A percentile compares a stretch with the other conserved stretches of the same genome.
phyloP scores from a whole-genome alignment of 768 basidiomycete species.

The Cyathus striatus region DNA sequence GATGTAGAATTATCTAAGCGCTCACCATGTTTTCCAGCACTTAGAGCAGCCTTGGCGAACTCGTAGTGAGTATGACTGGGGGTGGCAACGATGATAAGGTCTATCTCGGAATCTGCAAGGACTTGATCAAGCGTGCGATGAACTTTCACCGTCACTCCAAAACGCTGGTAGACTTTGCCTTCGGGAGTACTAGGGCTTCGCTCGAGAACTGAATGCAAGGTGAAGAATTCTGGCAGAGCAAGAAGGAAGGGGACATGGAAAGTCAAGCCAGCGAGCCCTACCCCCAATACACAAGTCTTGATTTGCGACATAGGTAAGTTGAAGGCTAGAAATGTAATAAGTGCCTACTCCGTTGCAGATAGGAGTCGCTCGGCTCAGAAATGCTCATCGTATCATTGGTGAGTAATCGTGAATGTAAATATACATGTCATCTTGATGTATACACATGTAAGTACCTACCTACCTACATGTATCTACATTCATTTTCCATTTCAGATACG shows the following conservation, averaged over 20 bases:
- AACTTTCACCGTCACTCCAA: slow-evolving; percentile 53
- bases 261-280: slow-evolving; percentile 70
- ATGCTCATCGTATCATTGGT: too few relatives aligned
- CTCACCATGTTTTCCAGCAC: slow-evolving; percentile 71
- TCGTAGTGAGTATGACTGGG: slow-evolving; percentile 72
- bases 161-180: slow-evolving; percentile 62
- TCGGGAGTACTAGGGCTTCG: slow-evolving; percentile 57
- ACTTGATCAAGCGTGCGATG: slow-evolving; percentile 58
- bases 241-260: slow-evolving; percentile 82
- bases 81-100: slow-evolving; percentile 64
- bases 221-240: slow-evolving; percentile 65
- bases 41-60: slow-evolving; percentile 58
- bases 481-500: too few relatives aligned
- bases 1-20: not conserved
- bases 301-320: too few relatives aligned
- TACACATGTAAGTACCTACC: too few relatives aligned
- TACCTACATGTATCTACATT: too few relatives aligned
- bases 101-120: slow-evolving; percentile 56
- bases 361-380: too few relatives aligned
- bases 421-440: too few relatives aligned
- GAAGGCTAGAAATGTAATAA: too few relatives aligned
- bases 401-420: too few relatives aligned
- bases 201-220: slow-evolving; percentile 69
- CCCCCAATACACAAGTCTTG: slow-evolving; percentile 67
- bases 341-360: too few relatives aligned